Evolutionary conservation across 805 yeast species (phyloP).

Genomic region (Candida morakotiae): DNA sequence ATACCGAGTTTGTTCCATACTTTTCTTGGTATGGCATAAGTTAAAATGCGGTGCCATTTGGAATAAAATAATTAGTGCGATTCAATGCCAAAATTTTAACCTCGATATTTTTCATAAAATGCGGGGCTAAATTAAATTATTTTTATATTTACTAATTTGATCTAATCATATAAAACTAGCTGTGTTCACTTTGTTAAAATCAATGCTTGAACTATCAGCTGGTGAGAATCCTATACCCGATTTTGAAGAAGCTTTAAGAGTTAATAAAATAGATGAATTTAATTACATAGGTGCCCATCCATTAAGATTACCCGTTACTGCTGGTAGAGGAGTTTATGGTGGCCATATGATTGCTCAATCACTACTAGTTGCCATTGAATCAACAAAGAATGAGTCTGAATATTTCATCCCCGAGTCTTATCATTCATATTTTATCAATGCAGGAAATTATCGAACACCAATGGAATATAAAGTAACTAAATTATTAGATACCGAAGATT

Average conservation of each 20-base stretch:
- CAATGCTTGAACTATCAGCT: conserved; percentile 6
- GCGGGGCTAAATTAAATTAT: too few relatives aligned
- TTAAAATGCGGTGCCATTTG: too few relatives aligned
- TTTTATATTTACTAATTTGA: too few relatives aligned
- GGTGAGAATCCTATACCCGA: conserved; percentile 12
- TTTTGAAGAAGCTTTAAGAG: conserved; percentile 31
- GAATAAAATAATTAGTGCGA: too few relatives aligned
- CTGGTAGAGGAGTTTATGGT: conserved; percentile 68
- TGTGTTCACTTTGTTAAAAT: too few relatives aligned
- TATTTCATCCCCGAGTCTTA: conserved; percentile 51
- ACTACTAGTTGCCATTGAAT: conserved; percentile 53
- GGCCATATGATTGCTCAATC: conserved; percentile 69
- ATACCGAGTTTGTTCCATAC: too few relatives aligned
- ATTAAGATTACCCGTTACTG: conserved; percentile 30
- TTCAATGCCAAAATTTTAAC: too few relatives aligned
- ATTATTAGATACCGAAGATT: conserved; percentile 50
- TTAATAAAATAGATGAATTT: conserved; percentile 19
- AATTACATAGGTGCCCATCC: conserved; percentile 32
- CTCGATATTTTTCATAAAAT: too few relatives aligned
- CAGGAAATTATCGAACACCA: conserved; percentile 45
- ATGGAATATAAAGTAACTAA: conserved; percentile 52
- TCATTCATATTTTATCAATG: conserved; percentile 57
- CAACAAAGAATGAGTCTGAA: conserved; percentile 22
- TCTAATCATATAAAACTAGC: too few relatives aligned
- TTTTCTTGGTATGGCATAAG: too few relatives aligned